Conservation (phyloP, 768 basidiomycete genomes). For the Sporobolomyces phaffii region DNA sequence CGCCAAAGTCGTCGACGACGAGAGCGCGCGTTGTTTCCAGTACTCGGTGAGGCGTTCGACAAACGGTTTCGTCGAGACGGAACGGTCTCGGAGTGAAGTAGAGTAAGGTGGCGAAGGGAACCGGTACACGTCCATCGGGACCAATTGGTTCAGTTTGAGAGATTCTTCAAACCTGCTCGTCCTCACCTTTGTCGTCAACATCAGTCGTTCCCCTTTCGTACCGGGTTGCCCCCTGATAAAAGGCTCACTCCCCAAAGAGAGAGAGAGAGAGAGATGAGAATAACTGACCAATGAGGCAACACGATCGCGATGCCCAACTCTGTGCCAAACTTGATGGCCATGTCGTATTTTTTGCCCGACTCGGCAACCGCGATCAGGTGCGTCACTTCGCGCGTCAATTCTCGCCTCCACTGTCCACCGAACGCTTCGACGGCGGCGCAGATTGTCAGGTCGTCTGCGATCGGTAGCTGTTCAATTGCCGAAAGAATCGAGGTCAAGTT, state of each 20-base stretch:
- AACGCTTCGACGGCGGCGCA: slow-evolving; percentile 54
- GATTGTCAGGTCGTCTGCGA: neutral
- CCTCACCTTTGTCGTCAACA: no score
- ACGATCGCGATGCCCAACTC: slow-evolving; percentile 57
- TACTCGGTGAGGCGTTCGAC: slow-evolving; percentile 10
- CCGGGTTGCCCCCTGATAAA: no score
- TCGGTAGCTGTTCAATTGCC: neutral
- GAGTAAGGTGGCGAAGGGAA: slow-evolving; percentile 61
- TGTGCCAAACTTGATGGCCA: slow-evolving; percentile 50
- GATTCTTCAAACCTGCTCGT: slow-evolving; percentile 64
- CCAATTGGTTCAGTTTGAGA: slow-evolving; percentile 38
- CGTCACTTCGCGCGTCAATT: slow-evolving; percentile 76
- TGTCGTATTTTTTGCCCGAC: slow-evolving; percentile 54
- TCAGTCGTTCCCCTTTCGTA: no score
- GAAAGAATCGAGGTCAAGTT: neutral
- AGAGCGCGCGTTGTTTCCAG: slow-evolving; percentile 8
- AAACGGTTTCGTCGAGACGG: slow-evolving; percentile 21
- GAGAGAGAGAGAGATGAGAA: neutral
- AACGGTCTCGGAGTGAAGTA: slow-evolving; percentile 36
- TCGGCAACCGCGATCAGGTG: slow-evolving; percentile 65
- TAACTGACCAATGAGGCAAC: slow-evolving; percentile 73
- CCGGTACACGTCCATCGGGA: slow-evolving; percentile 43
- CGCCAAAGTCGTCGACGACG: neutral
- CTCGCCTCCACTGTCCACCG: slow-evolving; percentile 73
- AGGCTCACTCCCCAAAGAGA: neutral